Evolutionary conservation across 306 rosid genomes (phyloP).

Genomic region (Dalbergia oliveri): DNA sequence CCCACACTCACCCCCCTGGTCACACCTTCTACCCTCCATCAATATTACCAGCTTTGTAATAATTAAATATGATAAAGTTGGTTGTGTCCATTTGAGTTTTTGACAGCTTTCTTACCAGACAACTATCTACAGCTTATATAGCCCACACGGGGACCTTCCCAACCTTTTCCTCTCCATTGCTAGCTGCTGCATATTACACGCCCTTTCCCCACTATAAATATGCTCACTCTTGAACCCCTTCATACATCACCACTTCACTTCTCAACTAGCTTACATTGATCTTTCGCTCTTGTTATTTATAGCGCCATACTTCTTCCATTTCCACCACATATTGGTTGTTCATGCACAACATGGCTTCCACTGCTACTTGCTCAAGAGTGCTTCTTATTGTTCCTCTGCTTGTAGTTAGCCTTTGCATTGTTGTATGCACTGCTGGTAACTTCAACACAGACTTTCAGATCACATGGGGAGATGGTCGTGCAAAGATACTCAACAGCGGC

Average conservation of each 20-base stretch:
- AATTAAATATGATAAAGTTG: not conserved
- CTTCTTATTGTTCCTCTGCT: constrained; percentile 30
- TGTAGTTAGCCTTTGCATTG: constrained; percentile 1
- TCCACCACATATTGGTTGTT: not conserved
- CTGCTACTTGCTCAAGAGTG: not conserved
- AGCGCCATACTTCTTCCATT: too few species aligned
- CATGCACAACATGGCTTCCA: constrained; percentile 24
- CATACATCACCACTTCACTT: not conserved
- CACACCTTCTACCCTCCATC: not conserved
- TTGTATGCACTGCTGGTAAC: constrained; percentile 45
- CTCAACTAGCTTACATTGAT: not conserved
- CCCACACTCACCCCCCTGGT: not conserved
- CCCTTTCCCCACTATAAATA: not conserved
- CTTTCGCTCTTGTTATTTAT: too few species aligned
- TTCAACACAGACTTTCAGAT: constrained; percentile 62
- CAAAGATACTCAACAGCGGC: constrained; percentile 52
- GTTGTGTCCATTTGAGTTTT: not conserved
- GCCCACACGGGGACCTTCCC: not conserved
- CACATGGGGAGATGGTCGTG: constrained; percentile 82
- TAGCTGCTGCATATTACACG: not conserved
- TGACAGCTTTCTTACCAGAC: constrained; percentile 25
- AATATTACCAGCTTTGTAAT: not conserved
- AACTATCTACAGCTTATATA: constrained; percentile 29
- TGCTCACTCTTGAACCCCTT: not conserved
- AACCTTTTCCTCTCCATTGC: not conserved